Conservation (phyloP, 2,329 filamentous ascomycete species). For the Ophioceras dolichostomum region DNA sequence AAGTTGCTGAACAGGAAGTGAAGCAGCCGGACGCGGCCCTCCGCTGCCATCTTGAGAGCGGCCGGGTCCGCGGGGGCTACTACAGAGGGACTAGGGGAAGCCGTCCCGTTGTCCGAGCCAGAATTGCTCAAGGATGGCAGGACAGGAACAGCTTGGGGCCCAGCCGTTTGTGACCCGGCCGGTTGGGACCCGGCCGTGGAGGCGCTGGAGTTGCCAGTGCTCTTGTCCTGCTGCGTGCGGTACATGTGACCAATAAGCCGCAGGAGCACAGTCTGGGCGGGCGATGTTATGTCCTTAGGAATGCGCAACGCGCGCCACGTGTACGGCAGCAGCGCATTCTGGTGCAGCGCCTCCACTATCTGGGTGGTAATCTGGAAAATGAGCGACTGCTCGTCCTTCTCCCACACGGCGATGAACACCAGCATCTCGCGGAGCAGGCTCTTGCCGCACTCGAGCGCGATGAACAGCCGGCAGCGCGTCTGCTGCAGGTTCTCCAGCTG, state of each 20-base stretch:
- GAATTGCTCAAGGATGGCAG: neutral
- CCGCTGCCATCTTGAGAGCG: no score
- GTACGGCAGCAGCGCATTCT: constrained; percentile 80
- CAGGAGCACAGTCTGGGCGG: constrained; percentile 85
- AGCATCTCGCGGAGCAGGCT: constrained; percentile 82
- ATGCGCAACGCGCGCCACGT: constrained; percentile 87
- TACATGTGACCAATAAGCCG: constrained; percentile 87
- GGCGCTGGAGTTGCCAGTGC: no score
- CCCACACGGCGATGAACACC: constrained; percentile 96
- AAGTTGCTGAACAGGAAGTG: constrained; percentile 92
- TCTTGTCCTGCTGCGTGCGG: constrained; percentile 27
- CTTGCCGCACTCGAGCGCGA: constrained; percentile 81
- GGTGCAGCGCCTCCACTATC: constrained; percentile 85
- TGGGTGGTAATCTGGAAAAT: constrained; percentile 96
- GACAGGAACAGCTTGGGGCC: neutral
- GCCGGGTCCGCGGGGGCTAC: no score
- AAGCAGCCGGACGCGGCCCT: constrained; percentile 52
- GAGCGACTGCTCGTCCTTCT: constrained; percentile 81
- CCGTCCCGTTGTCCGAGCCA: constrained; percentile 24
- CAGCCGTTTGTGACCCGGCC: no score
- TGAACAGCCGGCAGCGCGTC: constrained; percentile 76
- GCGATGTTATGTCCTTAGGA: constrained; percentile 91
- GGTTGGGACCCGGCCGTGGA: constrained; percentile 19
- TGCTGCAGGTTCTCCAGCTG: constrained; percentile 73
- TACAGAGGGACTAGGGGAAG: no score